A percentile compares a stretch with the other conserved stretches of the same genome.
phyloP scores from a whole-genome alignment of 805 yeast genomes.

The Candida loeiensis region DNA sequence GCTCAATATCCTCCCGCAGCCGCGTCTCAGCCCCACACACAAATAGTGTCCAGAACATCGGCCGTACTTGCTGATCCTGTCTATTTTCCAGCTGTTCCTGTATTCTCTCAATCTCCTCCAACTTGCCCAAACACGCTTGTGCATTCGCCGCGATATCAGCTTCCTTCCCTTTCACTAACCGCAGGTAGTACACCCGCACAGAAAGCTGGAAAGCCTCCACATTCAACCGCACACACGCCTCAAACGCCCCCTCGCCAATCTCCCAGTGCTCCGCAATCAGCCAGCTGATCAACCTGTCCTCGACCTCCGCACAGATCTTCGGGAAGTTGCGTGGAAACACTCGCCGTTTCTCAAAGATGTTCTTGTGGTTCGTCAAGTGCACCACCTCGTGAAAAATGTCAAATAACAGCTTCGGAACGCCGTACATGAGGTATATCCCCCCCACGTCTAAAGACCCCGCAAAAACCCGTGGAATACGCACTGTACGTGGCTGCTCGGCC shows the following conservation, averaged over 20 bases:
- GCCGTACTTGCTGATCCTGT: constrained; percentile 20
- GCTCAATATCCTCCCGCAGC: constrained; percentile 25
- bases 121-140: constrained; percentile 3
- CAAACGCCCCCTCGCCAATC: constrained; percentile 28
- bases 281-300: constrained; percentile 49
- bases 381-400: constrained; percentile 45
- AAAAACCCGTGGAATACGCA: constrained; percentile 9
- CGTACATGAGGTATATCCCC: constrained; percentile 41
- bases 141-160: constrained; percentile 3
- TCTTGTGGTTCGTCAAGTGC: constrained; percentile 49
- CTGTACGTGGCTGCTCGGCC: constrained; percentile 5
- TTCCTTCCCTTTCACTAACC: constrained; percentile 36
- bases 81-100: background rate
- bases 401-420: constrained; percentile 46
- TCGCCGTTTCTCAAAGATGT: constrained; percentile 37
- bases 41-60: constrained; percentile 49
- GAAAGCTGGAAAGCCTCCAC: constrained; percentile 40
- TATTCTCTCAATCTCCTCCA: constrained; percentile 3
- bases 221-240: constrained; percentile 39
- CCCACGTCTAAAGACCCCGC: constrained; percentile 10
- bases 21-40: constrained; percentile 34
- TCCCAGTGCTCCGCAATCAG: constrained; percentile 39
- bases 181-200: constrained; percentile 40
- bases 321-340: constrained; percentile 54
- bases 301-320: constrained; percentile 50